These are phyloP conservation scores for Fusarium sp. DNA, from an alignment of 2,329 filamentous ascomycete species.

Conservation along the genomic window DNA sequence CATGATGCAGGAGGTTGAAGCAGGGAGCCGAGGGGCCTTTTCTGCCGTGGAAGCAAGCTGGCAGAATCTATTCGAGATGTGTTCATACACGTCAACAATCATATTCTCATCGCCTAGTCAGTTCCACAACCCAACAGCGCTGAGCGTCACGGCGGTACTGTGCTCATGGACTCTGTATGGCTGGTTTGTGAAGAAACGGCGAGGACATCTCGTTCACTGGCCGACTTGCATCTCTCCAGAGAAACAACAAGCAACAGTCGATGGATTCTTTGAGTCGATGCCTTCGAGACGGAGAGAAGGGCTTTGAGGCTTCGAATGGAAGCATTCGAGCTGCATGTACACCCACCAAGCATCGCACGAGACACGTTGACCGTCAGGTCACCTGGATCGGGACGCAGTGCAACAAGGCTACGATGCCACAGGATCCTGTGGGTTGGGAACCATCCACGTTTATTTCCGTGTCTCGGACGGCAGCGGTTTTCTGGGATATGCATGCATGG, in stretches of 20 bases:
- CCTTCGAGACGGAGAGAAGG: conserved; percentile 37
- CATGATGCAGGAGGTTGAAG: conserved; percentile 60
- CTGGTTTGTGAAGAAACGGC: conserved; percentile 46
- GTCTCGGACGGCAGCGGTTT: conserved; percentile 40
- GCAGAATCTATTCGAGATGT: conserved; percentile 77
- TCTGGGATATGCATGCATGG: conserved; percentile 38
- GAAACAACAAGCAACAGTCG: conserved; percentile 41
- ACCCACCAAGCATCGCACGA: conserved; percentile 34
- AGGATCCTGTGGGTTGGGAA: conserved; percentile 38
- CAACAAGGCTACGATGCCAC: conserved; percentile 40
- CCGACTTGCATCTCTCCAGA: conserved; percentile 43
- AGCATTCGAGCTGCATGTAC: conserved; percentile 14
- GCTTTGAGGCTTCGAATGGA: conserved; percentile 31
- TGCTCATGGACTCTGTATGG: conserved; percentile 47
- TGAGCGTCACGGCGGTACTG: conserved; percentile 65
- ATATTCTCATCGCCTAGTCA: conserved; percentile 70
- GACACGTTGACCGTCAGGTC: conserved; percentile 45
- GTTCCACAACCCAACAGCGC: conserved; percentile 71
- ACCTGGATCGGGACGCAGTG: conserved; percentile 41
- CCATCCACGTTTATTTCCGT: conserved; percentile 43
- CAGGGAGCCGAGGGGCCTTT: conserved; percentile 71
- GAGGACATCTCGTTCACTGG: conserved; percentile 51
- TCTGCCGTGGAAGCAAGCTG: conserved; percentile 74
- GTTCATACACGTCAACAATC: conserved; percentile 74
- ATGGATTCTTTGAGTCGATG: conserved; percentile 35